Base-by-base conservation (phyloP, 306 rosid genomes). In the Lagenaria siceraria region DNA sequence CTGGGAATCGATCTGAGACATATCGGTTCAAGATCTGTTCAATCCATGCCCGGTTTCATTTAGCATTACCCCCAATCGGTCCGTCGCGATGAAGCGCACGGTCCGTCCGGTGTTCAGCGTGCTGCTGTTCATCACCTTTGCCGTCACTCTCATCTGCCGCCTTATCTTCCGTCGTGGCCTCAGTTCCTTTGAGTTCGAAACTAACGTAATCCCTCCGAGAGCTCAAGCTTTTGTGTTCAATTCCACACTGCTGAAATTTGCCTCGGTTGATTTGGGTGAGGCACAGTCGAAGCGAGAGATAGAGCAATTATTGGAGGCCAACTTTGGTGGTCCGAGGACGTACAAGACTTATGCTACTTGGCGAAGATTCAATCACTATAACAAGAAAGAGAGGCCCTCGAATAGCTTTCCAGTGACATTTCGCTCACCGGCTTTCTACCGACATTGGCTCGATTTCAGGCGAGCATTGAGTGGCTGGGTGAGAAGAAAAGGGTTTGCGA, bases 401-500 rank as follows among this genome's bases (percentile, higher is more conserved):
- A 80, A 21, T 15, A 85, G 80, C 49, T 43, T 84, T 4, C 92
- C 96, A 6, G 80, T 81, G 4, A 59, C 84, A 6, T 78, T 87
- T 10, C 88, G 96, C 0, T 92, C 99, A 0, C 99, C 98, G 4
- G 78, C 81, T 51, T 90, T 96, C 35, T 92, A 92, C 81, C 87
- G 98, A 6, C 88, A 87, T 77, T 96, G 97, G 99, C 52, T 92
- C 27, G 88, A 88, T 73, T 92, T 96, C 81, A 83, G 99, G 53
- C 87, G 88, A 80, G 77, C 81, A 5, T 81, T 96, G 36, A 82
- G 85, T 0, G 86, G 85, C 0, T 96, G 99, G 99, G 81, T 84
- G 0, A 76, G 98, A 66, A 96, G 80, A 78, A 90, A 84, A 53
- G 72, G 89, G 81, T 85, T 86, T 81, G 89, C 87, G 61, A 84